Evolutionary conservation across 805 yeast genomes (phyloP), one percentile per base, ranked within the genome.

Genomic region (Ogataea ganodermae): DNA sequence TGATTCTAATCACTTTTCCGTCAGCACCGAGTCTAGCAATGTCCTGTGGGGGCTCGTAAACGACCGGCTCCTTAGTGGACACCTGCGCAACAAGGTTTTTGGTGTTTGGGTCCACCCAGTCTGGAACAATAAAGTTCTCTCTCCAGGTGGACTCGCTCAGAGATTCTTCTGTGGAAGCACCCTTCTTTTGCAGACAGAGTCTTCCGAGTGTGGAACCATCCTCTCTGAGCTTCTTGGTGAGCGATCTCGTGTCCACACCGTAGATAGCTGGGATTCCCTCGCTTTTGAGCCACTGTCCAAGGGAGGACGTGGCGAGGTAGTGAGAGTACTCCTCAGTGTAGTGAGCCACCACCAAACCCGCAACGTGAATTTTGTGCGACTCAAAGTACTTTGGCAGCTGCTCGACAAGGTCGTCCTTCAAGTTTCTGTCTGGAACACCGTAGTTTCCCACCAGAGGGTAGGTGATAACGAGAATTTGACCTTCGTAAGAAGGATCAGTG

Each of bases 401-500:
- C 39, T 84, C 81, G 45, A 85, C 81, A 54, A 84, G 73, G 47
- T 86, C 96, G 63, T 89, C 96, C 67, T 75, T 76, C 62, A 78
- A 72, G 52, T 80, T 74, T 61, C 92, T 84, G 69, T 89, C 96
- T 52, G 99, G 99, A 47, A 94, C 99, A 82, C 99, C 99, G 71
- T 94, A 94, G 76, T 94, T 94, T 68, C 99, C 99, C 43, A 94
- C 96, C 61, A 94, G 77, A 22, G 99, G 99, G 70, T 84, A 94
- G 45, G 99, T 94, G 70, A 94, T 87, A 55, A 94, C 97, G 67
- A 94, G 75, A 64, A 94, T 92, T 73, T 94, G 99, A 55, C 99
- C 99, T 66, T 88, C 91, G 71, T 94, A 94, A 37, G 98, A 94
- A 51, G 99, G 99, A 72, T 94, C 99, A 33, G 99, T 90, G 69